Base-by-base conservation (phyloP, 768 basidiomycete genomes). In the Asterophora lycoperdoides region DNA sequence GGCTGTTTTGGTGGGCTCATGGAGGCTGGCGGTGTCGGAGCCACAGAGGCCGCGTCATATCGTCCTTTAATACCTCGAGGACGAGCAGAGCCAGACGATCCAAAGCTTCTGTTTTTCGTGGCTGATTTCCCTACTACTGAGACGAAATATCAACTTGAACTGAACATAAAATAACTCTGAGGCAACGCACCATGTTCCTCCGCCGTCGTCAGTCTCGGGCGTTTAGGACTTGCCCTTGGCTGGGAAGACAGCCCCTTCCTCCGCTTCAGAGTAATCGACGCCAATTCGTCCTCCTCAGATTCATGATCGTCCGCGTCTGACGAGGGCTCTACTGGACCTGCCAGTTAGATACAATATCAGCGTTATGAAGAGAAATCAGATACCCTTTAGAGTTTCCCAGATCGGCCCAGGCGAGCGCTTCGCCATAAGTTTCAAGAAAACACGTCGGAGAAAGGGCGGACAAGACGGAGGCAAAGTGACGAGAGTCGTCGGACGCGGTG, bases 341-440 rank as follows among this genome's bases (percentile, higher is more conserved):
- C 15, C 6, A 39, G 8, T 46, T 41, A 40, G 35, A n/a, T n/a
- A n/a, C n/a, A n/a, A n/a, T 23, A 23, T 3, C 6, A 3, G 23
- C 23, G 6, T 23, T 23, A 23, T 6, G 23, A 23, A 23, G 23
- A 23, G 23, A 8, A 32, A 9, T 4, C 28, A 19, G 17, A 26
- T n/a, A 50, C 53, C 53, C 26, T 15, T 9, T 18, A 54, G 49
- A 35, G 19, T 17, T 23, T 32, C 48, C 54, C 54, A 56, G 38
- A 29, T 35, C 28, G 48, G 36, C 23, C 45, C 35, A 33, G 54
- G 43, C 2, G 44, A 38, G 36, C 36, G 38, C 18, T 39, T 49
- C 18, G 23, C 39, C 54, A 52, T 55, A 4, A 10, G 7, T 3
- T 26, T 26, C 6, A 23, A 6, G 23, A 23, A 19, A 23, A 15